Base-by-base conservation (phyloP, 176 grass and related monocot species). In the Guadua angustifolia region DNA sequence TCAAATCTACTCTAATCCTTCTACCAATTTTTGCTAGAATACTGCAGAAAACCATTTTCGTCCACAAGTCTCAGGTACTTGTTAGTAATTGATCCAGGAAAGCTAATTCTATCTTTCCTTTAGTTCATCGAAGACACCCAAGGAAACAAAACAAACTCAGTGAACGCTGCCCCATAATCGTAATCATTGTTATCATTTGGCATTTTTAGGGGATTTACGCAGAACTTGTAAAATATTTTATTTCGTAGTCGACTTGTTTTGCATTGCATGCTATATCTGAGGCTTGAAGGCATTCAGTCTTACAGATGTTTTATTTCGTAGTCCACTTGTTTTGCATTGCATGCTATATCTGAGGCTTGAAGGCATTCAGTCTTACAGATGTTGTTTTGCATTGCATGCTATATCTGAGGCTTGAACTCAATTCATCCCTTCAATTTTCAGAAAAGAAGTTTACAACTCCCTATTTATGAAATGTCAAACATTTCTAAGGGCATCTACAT, bases 341-440 rank as follows among this genome's bases (percentile, higher is more conserved):
- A 55, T 75, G 52, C 3, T 55, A 9, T 78, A 44, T 46, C 21
- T 66, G 57, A 73, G 47, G 57, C 38, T 62, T 78, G 55, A 71
- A 81, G 36, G 66, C 2, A 0, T 80, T 36, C 35, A 36, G 35
- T 36, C 35, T 36, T 73, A 49, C 2, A 7, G 2, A 1, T 53
- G 21, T n/a, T n/a, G 3, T 69, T n/a, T n/a, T n/a, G n/a, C n/a
- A n/a, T n/a, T n/a, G n/a, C n/a, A n/a, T n/a, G n/a, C n/a, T n/a
- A n/a, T n/a, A n/a, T n/a, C n/a, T n/a, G n/a, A n/a, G n/a, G n/a
- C n/a, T 71, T 61, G 42, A 85, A 22, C 22, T 9, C 9, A 13
- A 25, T 9, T 33, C 9, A 36, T 69, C 40, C 2, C 9, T 89
- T 81, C 33, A 69, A 9, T 26, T 76, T 81, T 71, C 9, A 17